phyloP scores from a whole-genome alignment of 306 rosid species.

The Carpinus viminea region DNA sequence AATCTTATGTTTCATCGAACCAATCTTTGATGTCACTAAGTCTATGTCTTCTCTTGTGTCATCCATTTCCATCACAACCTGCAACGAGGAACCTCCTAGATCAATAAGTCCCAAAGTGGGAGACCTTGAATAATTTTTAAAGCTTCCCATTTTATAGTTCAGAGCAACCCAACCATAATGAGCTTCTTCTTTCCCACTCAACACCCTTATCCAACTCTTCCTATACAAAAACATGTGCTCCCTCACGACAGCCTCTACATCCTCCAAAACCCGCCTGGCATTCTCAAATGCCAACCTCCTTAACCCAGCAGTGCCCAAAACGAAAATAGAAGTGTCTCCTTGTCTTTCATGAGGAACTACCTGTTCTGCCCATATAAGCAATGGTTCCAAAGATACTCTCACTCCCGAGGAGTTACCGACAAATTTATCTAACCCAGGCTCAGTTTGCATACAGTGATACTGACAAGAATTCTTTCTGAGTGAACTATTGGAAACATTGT shows the following conservation, averaged over 20 bases:
- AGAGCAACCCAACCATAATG: slow-evolving; percentile 91
- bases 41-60: slow-evolving; percentile 36
- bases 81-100: slow-evolving; percentile 89
- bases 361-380: slow-evolving; percentile 66
- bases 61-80: slow-evolving; percentile 63
- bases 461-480: slow-evolving; percentile 56
- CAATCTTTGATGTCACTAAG: slow-evolving; percentile 50
- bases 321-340: slow-evolving; percentile 55
- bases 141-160: slow-evolving; percentile 66
- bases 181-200: slow-evolving; percentile 90
- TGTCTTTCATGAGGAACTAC: slow-evolving; percentile 52
- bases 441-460: slow-evolving; percentile 88
- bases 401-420: slow-evolving; percentile 64
- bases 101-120: slow-evolving; percentile 76
- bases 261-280: slow-evolving; percentile 48
- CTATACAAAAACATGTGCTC: slow-evolving; percentile 45
- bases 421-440: slow-evolving; percentile 73
- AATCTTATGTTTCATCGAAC: slow-evolving; percentile 47
- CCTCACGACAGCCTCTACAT: slow-evolving; percentile 54
- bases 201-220: slow-evolving; percentile 71
- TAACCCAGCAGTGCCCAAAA: slow-evolving; percentile 81
- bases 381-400: slow-evolving; percentile 64
- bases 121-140: slow-evolving; percentile 33
- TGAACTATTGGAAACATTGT: slow-evolving; percentile 43
- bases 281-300: slow-evolving; percentile 53